phyloP scores from a whole-genome alignment of 2,329 filamentous ascomycete species.

The Lachnellula occidentalis region DNA sequence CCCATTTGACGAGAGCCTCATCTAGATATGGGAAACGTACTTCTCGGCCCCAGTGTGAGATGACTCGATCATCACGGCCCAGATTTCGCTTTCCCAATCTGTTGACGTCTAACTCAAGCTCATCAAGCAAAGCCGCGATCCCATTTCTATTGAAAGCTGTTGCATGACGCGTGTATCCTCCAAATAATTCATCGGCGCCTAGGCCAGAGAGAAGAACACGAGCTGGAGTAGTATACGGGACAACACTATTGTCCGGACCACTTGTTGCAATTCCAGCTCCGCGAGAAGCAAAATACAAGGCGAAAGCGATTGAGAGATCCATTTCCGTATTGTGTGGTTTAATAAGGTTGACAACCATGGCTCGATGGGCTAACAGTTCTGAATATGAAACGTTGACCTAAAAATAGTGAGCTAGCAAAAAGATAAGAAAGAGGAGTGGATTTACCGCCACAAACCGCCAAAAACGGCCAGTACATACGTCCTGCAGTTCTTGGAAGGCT shows the following conservation, averaged over 20 bases:
- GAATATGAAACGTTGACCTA: conserved; percentile 76
- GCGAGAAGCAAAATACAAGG: conserved; percentile 90
- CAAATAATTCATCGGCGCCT: conserved; percentile 94
- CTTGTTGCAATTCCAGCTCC: conserved; percentile 46
- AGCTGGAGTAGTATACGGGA: conserved; percentile 60
- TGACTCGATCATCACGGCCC: conserved; percentile 85
- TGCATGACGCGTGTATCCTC: conserved; percentile 81
- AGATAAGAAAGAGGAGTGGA: neutral
- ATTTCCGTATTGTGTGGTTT: conserved; percentile 96
- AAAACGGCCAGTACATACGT: conserved; percentile 59
- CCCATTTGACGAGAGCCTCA: conserved; percentile 78
- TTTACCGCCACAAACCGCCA: conserved; percentile 79
- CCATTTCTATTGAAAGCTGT: conserved; percentile 67
- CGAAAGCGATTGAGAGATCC: conserved; percentile 91
- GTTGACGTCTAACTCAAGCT: conserved; percentile 78
- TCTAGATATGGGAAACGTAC: conserved; percentile 88
- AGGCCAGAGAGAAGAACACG: conserved; percentile 86
- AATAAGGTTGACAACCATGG: conserved; percentile 70
- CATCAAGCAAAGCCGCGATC: conserved; percentile 67
- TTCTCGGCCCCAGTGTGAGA: conserved; percentile 85
- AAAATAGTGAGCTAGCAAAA: conserved; percentile 12
- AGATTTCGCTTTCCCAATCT: conserved; percentile 91
- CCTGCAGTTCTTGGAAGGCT: conserved; percentile 69
- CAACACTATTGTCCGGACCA: conserved; percentile 9
- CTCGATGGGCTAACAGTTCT: conserved; percentile 64